A percentile compares a stretch with the other conserved stretches of the same genome.
Conservation (phyloP, 257 asterid species). For the Nicotiana attenuata region DNA sequence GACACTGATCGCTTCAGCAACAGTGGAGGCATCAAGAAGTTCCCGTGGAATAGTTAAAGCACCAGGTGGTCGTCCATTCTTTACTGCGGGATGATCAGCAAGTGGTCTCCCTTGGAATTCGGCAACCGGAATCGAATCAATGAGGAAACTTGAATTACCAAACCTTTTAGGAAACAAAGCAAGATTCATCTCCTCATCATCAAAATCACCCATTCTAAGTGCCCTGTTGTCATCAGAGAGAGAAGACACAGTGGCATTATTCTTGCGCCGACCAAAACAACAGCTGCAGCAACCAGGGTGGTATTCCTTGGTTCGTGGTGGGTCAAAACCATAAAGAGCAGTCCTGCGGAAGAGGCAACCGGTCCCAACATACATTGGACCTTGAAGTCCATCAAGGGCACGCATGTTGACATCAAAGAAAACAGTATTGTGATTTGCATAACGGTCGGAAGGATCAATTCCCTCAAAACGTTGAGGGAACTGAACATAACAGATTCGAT, state of each 20-base stretch:
- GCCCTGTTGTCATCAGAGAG: slow-evolving; percentile 63
- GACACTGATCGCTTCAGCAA: slow-evolving; percentile 88
- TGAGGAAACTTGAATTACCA: slow-evolving; percentile 68
- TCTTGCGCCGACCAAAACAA: slow-evolving; percentile 46
- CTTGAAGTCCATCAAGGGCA: slow-evolving; percentile 81
- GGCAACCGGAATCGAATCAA: slow-evolving; percentile 78
- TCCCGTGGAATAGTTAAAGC: slow-evolving; percentile 69
- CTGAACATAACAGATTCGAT: slow-evolving; percentile 72
- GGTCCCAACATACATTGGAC: slow-evolving; percentile 86
- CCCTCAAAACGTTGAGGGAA: slow-evolving; percentile 88
- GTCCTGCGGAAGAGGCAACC: slow-evolving; percentile 84
- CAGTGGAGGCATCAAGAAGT: slow-evolving; percentile 75
- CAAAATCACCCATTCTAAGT: slow-evolving; percentile 65
- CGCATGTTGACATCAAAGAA: slow-evolving; percentile 91
- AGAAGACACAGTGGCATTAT: slow-evolving; percentile 25
- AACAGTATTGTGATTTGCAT: slow-evolving; percentile 80
- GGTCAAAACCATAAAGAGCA: slow-evolving; percentile 82
- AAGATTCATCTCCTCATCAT: slow-evolving; percentile 63
- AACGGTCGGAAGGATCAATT: slow-evolving; percentile 84
- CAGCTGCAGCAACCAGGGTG: slow-evolving; percentile 67
- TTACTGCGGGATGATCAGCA: slow-evolving; percentile 78
- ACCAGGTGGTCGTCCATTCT: slow-evolving; percentile 81
- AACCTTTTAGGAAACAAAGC: slow-evolving; percentile 70
- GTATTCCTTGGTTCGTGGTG: slow-evolving; percentile 65
- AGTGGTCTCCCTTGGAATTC: slow-evolving; percentile 87